Evolutionary conservation across 2,329 filamentous ascomycete species (phyloP).

Genomic region (Hypoxylon sp.): DNA sequence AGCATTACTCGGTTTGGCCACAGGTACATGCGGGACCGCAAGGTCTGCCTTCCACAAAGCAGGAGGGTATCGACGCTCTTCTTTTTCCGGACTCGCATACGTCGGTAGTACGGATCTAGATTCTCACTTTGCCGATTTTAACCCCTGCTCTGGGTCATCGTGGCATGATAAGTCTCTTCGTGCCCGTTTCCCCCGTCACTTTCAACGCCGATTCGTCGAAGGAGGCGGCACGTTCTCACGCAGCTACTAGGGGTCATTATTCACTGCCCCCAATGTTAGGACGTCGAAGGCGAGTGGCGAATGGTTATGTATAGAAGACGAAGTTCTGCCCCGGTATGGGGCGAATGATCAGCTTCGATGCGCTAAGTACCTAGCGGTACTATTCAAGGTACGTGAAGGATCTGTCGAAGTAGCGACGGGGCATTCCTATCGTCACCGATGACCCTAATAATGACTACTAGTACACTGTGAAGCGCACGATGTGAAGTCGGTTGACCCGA

Average conservation of each 20-base stretch:
- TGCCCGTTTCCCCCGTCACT: conserved; percentile 33
- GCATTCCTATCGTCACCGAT: not conserved
- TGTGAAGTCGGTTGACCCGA: conserved; percentile 19
- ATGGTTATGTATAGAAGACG: conserved; percentile 16
- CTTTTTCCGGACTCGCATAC: conserved; percentile 37
- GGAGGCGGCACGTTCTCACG: conserved; percentile 18
- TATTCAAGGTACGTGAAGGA: conserved; percentile 16
- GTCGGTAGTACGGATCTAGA: conserved; percentile 39
- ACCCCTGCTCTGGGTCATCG: conserved; percentile 27
- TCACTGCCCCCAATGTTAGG: conserved; percentile 17
- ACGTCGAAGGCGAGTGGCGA: conserved; percentile 25
- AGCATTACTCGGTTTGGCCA: conserved; percentile 38
- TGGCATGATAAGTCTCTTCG: conserved; percentile 26
- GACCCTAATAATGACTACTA: not conserved
- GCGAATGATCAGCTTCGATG: conserved; percentile 12
- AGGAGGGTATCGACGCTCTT: conserved; percentile 27
- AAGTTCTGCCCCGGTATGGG: conserved; percentile 12
- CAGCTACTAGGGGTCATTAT: conserved; percentile 30
- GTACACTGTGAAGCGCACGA: conserved; percentile 17
- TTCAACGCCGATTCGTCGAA: conserved; percentile 30
- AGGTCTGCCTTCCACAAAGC: conserved; percentile 30
- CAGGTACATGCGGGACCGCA: conserved; percentile 33
- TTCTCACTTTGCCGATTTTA: conserved; percentile 39
- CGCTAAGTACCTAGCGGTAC: conserved; percentile 27
- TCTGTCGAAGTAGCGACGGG: conserved; percentile 5